Base-by-base conservation (phyloP, 306 rosid genomes). In the Oxytropis ochrocephala region DNA sequence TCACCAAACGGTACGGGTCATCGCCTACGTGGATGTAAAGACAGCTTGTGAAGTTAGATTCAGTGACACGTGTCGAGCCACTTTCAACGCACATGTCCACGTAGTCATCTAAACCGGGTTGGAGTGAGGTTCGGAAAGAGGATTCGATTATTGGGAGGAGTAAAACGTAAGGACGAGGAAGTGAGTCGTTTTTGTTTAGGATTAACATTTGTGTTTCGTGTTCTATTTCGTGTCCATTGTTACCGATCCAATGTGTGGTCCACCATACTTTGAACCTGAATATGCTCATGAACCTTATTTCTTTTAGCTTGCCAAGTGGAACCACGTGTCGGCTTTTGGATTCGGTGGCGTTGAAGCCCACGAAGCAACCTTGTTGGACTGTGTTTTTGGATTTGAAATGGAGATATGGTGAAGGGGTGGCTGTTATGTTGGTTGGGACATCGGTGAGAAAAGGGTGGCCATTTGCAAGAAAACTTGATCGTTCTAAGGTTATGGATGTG, bases 241-340 rank as follows among this genome's bases (percentile, higher is more conserved):
- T 57, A 36, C 97, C 96, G 1, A 33, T 46, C 91, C 96, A 80
- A 2, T 87, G 89, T 7, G 96, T 89, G 47, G 85, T 82, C 96
- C 96, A 89, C 96, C 97, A 89, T 9, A 85, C 79, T 48, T 91
- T 91, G 77, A 89, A 91, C 63, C 93, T 42, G 84, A 91, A 91
- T 27, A 91, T 70, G 64, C 89, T 86, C 80, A 73, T 82, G 79
- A 89, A 91, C 39, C 36, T 70, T 5, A 87, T 87, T 1, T 16
- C 77, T 0, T 5, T 75, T 5, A 91, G 88, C 48, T 67, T 83
- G 3, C 90, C 96, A 9, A 91, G 2, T 14, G 91, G 71, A 0
- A 18, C 83, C 48, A 88, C 82, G 38, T 89, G 93, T 11, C 75
- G 78, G 81, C 83, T 77, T 13, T 30, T 70, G 49, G 89, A 39